A percentile compares a stretch with the other conserved stretches of the same genome.
Evolutionary conservation across 1,284 basidiomycete genomes (phyloP).

Genomic region (Sphaerobolus stellatus): DNA sequence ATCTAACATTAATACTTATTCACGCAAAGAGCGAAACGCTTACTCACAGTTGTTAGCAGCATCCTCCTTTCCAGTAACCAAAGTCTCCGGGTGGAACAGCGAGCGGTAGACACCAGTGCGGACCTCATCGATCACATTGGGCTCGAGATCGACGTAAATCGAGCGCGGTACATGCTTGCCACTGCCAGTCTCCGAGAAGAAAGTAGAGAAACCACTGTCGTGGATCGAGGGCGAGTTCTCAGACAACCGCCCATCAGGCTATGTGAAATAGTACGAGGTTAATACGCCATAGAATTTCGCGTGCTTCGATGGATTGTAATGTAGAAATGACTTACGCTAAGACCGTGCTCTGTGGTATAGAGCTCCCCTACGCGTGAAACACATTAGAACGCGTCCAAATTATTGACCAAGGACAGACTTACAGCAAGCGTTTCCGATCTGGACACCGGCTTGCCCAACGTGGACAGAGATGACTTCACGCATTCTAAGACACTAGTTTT

Average conservation of each 20-base stretch:
- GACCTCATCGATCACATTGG: conserved; percentile 63
- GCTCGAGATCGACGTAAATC: conserved; percentile 61
- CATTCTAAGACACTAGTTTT: conserved; percentile 10
- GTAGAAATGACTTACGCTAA: conserved; percentile 39
- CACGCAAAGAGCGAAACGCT: neutral
- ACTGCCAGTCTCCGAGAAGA: conserved; percentile 48
- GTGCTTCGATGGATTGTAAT: neutral
- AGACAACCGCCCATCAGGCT: conserved; percentile 50
- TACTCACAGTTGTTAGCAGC: conserved; percentile 62
- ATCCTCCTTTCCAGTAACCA: conserved; percentile 67
- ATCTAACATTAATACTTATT: neutral
- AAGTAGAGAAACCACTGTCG: conserved; percentile 63
- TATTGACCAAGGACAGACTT: neutral
- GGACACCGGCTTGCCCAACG: conserved; percentile 45
- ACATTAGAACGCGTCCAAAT: conserved; percentile 1
- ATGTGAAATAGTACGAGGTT: neutral
- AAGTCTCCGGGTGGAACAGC: conserved; percentile 67
- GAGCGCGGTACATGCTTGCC: conserved; percentile 64
- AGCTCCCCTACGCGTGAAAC: conserved; percentile 44
- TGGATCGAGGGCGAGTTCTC: conserved; percentile 45
- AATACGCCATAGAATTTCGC: no score
- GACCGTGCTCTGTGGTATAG: conserved; percentile 63
- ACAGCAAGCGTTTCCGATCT: conserved; percentile 51
- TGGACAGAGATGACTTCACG: conserved; percentile 42
- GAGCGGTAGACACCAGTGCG: conserved; percentile 59